phyloP scores from a whole-genome alignment of 2,329 filamentous ascomycete species.

The Fusarium austroafricanum region DNA sequence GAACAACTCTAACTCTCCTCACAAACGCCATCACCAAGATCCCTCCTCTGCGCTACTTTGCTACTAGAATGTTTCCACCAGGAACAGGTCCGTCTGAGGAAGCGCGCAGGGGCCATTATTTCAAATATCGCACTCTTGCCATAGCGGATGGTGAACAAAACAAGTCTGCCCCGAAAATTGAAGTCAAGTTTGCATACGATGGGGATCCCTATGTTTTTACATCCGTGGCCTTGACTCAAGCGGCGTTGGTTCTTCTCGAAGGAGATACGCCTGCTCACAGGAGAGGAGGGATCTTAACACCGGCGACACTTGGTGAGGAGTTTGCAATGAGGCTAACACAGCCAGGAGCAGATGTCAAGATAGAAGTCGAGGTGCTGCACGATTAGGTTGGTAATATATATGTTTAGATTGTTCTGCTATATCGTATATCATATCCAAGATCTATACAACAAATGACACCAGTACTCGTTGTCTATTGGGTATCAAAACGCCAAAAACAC shows the following conservation, averaged over 20 bases:
- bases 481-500: constrained; percentile 40
- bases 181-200: constrained; percentile 29
- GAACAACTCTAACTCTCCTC: constrained; percentile 12
- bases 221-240: constrained; percentile 33
- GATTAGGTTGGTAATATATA: neutral
- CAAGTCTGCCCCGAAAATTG: neutral
- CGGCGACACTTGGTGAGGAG: constrained; percentile 33
- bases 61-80: constrained; percentile 24
- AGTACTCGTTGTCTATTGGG: constrained; percentile 37
- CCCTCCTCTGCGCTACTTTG: constrained; percentile 20
- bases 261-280: constrained; percentile 18
- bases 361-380: constrained; percentile 15
- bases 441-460: constrained; percentile 17
- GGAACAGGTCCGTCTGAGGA: constrained; percentile 33
- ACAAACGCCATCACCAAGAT: constrained; percentile 14
- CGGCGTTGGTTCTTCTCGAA: constrained; percentile 33
- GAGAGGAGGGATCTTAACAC: constrained; percentile 34
- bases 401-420: constrained; percentile 6
- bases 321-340: constrained; percentile 21
- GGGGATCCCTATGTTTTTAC: constrained; percentile 39
- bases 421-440: constrained; percentile 18
- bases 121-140: constrained; percentile 30
- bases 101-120: constrained; percentile 17
- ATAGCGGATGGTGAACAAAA: constrained; percentile 13
- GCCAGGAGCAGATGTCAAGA: constrained; percentile 17